Percentiles rank a stretch among this genome's conserved stretches.
phyloP scores from a whole-genome alignment of 2,329 filamentous ascomycete species.

The Cercospora sesami region DNA sequence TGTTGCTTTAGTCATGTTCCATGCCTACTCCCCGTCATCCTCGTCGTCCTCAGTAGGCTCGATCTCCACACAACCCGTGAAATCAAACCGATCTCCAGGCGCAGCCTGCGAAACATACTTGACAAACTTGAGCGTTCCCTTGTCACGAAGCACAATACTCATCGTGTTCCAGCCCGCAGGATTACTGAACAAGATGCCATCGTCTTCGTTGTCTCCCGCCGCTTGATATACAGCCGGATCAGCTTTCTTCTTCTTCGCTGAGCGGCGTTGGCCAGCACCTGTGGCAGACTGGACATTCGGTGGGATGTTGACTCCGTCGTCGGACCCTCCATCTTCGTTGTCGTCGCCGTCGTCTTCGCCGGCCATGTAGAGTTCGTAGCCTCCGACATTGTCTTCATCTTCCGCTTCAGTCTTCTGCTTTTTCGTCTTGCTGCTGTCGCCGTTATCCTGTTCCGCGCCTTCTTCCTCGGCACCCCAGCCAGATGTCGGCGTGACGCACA shows the following conservation, averaged over 20 bases:
- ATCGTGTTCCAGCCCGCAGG: conserved; percentile 83
- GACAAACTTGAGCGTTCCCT: conserved; percentile 84
- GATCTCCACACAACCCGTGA: conserved; percentile 76
- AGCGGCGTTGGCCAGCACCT: conserved; percentile 49
- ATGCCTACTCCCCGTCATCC: conserved; percentile 29
- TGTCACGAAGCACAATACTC: conserved; percentile 84
- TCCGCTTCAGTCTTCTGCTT: conserved; percentile 43
- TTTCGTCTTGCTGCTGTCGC: conserved; percentile 35
- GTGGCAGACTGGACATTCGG: conserved; percentile 41
- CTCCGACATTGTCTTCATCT: conserved; percentile 64
- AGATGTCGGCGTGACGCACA: conserved; percentile 78
- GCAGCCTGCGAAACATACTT: conserved; percentile 89
- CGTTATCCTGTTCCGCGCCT: conserved; percentile 48
- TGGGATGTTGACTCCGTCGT: conserved; percentile 43
- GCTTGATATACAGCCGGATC: conserved; percentile 89
- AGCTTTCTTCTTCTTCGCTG: conserved; percentile 41
- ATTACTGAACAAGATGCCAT: conserved; percentile 68
- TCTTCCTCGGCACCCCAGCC: conserved; percentile 79
- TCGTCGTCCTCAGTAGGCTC: conserved; percentile 50
- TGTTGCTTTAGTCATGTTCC: neutral
- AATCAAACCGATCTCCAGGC: conserved; percentile 88
- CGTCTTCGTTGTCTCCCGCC: conserved; percentile 67
- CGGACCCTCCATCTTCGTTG: conserved; percentile 39
- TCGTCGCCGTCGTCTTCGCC: conserved; percentile 71
- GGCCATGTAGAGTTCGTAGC: conserved; percentile 91